Evolutionary conservation across 805 yeast genomes (phyloP), one percentile per base, ranked within the genome.

Genomic region (Metschnikowia rubicola): DNA sequence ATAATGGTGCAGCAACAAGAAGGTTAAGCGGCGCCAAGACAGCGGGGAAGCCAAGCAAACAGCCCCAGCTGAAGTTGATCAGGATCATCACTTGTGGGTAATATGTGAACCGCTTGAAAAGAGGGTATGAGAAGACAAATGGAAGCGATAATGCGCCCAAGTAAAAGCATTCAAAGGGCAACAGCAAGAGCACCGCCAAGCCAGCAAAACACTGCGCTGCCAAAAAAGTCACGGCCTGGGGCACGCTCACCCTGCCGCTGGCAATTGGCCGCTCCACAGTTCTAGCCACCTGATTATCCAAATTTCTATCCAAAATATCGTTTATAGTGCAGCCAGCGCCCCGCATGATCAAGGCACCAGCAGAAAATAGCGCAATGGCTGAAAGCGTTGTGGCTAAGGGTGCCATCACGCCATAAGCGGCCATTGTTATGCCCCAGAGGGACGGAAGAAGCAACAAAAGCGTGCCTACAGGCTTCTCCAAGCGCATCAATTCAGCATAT

Each of bases 251-350:
- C 52, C 91, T 73, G 0, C 96, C 92, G 32, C 96, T 80, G 0
- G 99, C 91, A 41, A 94, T 76, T n/a, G 99, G 99, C 59, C 99
- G 74, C 60, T 84, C 88, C 41, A 83, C 79, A 3, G 98, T 92
- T 54, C 99, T 78, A 8, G 86, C 85, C 3, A 94, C 99, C 64
- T 89, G 79, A 53, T 78, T 75, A 60, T 94, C 99, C 41, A 91
- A 72, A 50, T 92, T 75, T 44, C 89, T 73, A 63, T 94, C 99
- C 62, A 84, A 73, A 38, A 92, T 73, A 66, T 94, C 99, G 63
- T 94, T 94, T 46, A 94, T 84, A 0, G 96, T 91, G 64, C 99
- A 94, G 0, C 99, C 99, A 1, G 97, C 97, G 28, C 98, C 97
- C 65, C 99, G 79, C 96, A 95, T 94, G 13, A 92, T 75, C 35